phyloP scores from a whole-genome alignment of 305 asterid species.

The Euphrasia arctica region DNA sequence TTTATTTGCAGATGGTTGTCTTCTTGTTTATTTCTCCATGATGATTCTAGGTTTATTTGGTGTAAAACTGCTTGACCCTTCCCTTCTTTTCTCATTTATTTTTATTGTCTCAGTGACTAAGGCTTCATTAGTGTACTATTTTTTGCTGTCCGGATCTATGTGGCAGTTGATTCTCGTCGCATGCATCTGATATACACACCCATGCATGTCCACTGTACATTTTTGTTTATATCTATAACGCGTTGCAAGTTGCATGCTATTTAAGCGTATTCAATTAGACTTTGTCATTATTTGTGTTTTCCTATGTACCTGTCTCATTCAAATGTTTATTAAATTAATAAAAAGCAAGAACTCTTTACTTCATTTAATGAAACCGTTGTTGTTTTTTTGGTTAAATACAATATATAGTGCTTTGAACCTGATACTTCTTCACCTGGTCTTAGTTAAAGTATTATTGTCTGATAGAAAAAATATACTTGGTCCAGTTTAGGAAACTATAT shows the following conservation, averaged over 20 bases:
- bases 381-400: background rate
- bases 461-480: slow-evolving; percentile 6
- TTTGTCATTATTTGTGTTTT: background rate
- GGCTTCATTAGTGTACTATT: slow-evolving; percentile 6
- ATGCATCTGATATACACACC: background rate
- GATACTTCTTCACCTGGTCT: slow-evolving; percentile 1
- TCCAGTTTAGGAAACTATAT: slow-evolving; percentile 13
- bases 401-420: slow-evolving; percentile 7
- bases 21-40: slow-evolving; percentile 20
- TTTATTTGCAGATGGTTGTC: slow-evolving; percentile 2
- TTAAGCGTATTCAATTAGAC: background rate
- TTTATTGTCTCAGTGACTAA: background rate
- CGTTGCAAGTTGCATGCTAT: slow-evolving; percentile 16
- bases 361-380: slow-evolving; percentile 14
- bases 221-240: slow-evolving; percentile 12
- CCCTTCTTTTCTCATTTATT: slow-evolving; percentile 7
- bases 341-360: background rate
- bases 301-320: background rate
- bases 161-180: slow-evolving; percentile 5
- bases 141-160: slow-evolving; percentile 3
- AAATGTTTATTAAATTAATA: background rate
- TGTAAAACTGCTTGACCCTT: slow-evolving; percentile 7
- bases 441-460: slow-evolving; percentile 19
- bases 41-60: slow-evolving; percentile 13
- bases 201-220: background rate